phyloP scores from a whole-genome alignment of 2,329 filamentous ascomycete species.

The Clarireedia homoeocarpa region DNA sequence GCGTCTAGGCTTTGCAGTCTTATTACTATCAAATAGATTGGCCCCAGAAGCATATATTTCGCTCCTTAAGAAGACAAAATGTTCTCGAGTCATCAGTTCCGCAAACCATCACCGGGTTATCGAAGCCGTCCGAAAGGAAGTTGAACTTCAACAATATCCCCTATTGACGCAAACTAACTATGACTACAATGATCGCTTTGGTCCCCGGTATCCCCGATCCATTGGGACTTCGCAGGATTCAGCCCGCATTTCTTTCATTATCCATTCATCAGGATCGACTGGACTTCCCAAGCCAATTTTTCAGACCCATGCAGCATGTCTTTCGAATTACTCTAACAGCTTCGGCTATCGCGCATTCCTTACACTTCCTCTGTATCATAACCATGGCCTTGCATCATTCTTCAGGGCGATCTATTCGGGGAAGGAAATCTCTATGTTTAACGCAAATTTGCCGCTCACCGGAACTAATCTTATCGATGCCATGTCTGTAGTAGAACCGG shows the following conservation, averaged over 20 bases:
- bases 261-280: slow-evolving; percentile 39
- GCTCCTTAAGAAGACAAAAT: slow-evolving; percentile 36
- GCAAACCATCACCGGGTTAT: slow-evolving; percentile 10
- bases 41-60: slow-evolving; percentile 42
- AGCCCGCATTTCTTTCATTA: slow-evolving; percentile 22
- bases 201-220: slow-evolving; percentile 10
- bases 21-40: slow-evolving; percentile 47
- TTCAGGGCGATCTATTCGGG: slow-evolving; percentile 44
- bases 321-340: slow-evolving; percentile 29
- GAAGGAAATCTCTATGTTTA: slow-evolving; percentile 46
- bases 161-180: slow-evolving; percentile 13
- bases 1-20: slow-evolving; percentile 43
- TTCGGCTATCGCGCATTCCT: slow-evolving; percentile 34
- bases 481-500: slow-evolving; percentile 36
- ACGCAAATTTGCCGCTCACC: slow-evolving; percentile 47
- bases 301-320: slow-evolving; percentile 35
- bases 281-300: slow-evolving; percentile 53
- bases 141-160: slow-evolving; percentile 21
- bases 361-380: slow-evolving; percentile 51
- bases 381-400: slow-evolving; percentile 48
- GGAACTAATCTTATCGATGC: slow-evolving; percentile 38
- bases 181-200: slow-evolving; percentile 5
- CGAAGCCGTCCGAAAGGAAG: slow-evolving; percentile 8
- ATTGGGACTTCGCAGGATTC: slow-evolving; percentile 7
- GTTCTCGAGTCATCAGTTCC: slow-evolving; percentile 6